Conservation (phyloP, 2,329 filamentous ascomycete species). For the Ophiosphaerella narmari region DNA sequence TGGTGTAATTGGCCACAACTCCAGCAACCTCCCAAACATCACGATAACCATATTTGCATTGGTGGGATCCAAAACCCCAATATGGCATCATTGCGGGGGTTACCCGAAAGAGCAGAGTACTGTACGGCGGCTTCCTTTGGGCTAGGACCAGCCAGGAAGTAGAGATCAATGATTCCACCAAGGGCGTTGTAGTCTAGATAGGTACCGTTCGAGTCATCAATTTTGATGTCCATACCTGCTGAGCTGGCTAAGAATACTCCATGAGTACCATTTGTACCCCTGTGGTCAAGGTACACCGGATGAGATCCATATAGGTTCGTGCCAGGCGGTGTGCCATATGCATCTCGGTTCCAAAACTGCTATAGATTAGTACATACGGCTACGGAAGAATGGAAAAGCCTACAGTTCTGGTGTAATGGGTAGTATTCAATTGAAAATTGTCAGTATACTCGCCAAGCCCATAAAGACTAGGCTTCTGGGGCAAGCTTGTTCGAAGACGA, state of each 20-base stretch:
- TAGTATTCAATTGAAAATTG: constrained; percentile 68
- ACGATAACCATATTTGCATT: constrained; percentile 55
- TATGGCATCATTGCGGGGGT: constrained; percentile 56
- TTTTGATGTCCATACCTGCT: constrained; percentile 70
- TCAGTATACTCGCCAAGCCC: constrained; percentile 79
- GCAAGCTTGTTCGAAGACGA: constrained; percentile 70
- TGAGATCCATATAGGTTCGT: constrained; percentile 75
- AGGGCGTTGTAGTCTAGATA: constrained; percentile 79
- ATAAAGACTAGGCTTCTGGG: constrained; percentile 71
- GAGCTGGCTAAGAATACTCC: constrained; percentile 43
- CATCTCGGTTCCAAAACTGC: constrained; percentile 73
- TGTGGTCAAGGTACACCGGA: constrained; percentile 76
- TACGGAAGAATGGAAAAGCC: constrained; percentile 42
- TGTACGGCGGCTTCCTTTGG: constrained; percentile 54
- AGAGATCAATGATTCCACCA: constrained; percentile 77
- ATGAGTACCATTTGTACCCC: constrained; percentile 52
- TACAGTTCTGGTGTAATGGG: constrained; percentile 61
- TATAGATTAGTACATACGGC: background rate
- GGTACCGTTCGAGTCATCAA: constrained; percentile 68
- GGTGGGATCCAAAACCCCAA: constrained; percentile 58
- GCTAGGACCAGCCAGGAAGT: constrained; percentile 55
- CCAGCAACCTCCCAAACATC: constrained; percentile 68
- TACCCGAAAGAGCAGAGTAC: constrained; percentile 54
- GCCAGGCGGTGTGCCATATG: constrained; percentile 62
- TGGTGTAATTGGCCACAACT: constrained; percentile 69